Percentiles rank a stretch among this genome's conserved stretches.
These are phyloP conservation scores for Geotrichum macrosporum DNA, from an alignment of 1,139 yeast species.

Conservation along the genomic window DNA sequence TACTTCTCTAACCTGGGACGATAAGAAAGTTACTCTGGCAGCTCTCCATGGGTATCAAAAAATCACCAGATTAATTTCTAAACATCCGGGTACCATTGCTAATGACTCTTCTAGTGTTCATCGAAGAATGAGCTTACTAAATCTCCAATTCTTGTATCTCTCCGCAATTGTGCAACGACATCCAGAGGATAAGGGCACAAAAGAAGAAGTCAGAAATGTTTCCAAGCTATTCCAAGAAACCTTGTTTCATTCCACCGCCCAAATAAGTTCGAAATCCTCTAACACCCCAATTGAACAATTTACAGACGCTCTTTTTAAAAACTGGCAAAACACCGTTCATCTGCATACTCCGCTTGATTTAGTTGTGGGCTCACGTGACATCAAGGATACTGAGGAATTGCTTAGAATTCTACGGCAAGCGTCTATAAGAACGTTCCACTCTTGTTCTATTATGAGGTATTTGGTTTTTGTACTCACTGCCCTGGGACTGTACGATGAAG, in stretches of 20 bases:
- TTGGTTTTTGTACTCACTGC: conserved; percentile 35
- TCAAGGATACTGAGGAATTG: conserved; percentile 25
- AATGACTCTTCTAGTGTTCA: conserved; percentile 17
- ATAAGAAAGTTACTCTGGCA: conserved; percentile 22
- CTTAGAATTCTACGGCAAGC: conserved; percentile 37
- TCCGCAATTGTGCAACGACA: conserved; percentile 22
- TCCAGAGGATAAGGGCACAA: conserved; percentile 17
- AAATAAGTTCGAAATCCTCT: conserved; percentile 45
- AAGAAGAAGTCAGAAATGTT: conserved; percentile 20
- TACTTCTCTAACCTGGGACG: conserved; percentile 21
- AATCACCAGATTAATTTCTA: conserved; percentile 19
- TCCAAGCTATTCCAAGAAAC: conserved; percentile 23
- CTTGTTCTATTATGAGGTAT: conserved; percentile 43
- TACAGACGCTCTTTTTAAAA: conserved; percentile 36
- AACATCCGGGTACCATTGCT: conserved; percentile 1
- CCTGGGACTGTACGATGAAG: conserved; percentile 37
- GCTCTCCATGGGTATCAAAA: conserved; percentile 28
- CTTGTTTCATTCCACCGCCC: conserved; percentile 33
- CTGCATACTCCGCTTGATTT: conserved; percentile 27
- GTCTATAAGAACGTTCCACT: conserved; percentile 48
- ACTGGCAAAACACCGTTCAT: conserved; percentile 28
- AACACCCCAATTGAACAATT: conserved; percentile 37
- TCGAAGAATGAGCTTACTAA: conserved; percentile 22
- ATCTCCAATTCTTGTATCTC: conserved; percentile 23
- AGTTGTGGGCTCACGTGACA: conserved; percentile 24